Conservation (phyloP, 345 rosid species). For the Draba incana region DNA sequence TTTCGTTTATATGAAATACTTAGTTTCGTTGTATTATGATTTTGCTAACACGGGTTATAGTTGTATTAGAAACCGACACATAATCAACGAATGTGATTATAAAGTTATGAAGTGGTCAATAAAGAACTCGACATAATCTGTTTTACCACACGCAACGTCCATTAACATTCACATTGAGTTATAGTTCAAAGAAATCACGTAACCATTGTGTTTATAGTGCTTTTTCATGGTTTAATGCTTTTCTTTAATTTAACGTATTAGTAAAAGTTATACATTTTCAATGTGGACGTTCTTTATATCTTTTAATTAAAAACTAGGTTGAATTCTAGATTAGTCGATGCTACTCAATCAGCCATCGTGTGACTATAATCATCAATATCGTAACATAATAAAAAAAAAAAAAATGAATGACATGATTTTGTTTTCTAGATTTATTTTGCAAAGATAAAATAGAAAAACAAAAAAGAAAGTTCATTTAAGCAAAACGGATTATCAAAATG, state of each 20-base stretch:
- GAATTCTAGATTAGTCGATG: not conserved
- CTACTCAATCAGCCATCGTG: not conserved
- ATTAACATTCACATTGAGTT: not conserved
- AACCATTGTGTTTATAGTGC: constrained; percentile 9
- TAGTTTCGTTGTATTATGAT: not conserved
- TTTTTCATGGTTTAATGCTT: not conserved
- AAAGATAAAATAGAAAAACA: not conserved
- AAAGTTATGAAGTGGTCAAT: constrained; percentile 6
- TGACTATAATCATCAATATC: not conserved
- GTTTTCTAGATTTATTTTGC: not conserved
- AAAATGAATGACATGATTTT: not conserved
- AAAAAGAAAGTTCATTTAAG: too few species aligned
- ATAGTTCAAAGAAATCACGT: constrained; percentile 4
- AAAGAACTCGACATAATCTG: constrained; percentile 4
- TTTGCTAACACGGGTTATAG: not conserved
- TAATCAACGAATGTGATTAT: not conserved
- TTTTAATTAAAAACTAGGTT: not conserved
- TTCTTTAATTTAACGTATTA: not conserved
- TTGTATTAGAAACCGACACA: constrained; percentile 19
- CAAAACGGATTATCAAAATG: not conserved
- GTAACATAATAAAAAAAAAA: not conserved
- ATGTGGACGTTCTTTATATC: not conserved
- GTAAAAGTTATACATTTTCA: not conserved
- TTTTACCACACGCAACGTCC: constrained; percentile 17
- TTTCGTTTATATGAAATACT: constrained; percentile 6